A percentile compares a stretch with the other conserved stretches of the same genome.
These are phyloP conservation scores for Neospora caninum DNA, from an alignment of 169 alveolate species.

Conservation along the genomic window DNA sequence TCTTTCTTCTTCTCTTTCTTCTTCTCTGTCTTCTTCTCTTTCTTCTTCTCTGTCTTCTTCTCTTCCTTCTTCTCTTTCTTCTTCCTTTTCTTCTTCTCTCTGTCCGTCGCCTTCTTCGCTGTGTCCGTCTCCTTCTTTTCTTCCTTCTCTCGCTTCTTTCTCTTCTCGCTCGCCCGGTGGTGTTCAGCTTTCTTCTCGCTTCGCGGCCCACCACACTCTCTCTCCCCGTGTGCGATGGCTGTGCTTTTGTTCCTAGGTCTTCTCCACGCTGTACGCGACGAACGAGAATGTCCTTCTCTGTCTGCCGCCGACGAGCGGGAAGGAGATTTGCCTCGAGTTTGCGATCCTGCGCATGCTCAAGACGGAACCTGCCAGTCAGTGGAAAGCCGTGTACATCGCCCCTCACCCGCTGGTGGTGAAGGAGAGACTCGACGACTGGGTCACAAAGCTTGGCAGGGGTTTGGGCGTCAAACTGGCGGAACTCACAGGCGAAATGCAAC, in stretches of 20 bases:
- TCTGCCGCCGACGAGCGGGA: slow-evolving; percentile 93
- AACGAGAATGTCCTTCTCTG: slow-evolving; percentile 91
- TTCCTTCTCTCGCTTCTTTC: not conserved
- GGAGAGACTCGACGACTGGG: slow-evolving; percentile 76
- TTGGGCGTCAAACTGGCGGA: slow-evolving; percentile 68
- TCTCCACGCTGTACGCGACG: slow-evolving; percentile 78
- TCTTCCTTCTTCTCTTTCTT: not conserved
- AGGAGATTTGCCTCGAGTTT: slow-evolving; percentile 87
- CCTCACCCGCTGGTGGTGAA: slow-evolving; percentile 74
- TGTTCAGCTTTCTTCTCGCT: too few species aligned
- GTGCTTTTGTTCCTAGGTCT: slow-evolving; percentile 22
- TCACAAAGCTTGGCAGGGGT: slow-evolving; percentile 73
- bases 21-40: not conserved
- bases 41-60: not conserved
- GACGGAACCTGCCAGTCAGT: slow-evolving; percentile 65
- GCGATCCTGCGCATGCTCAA: slow-evolving; percentile 88
- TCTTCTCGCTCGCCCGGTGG: too few species aligned
- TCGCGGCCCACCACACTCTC: not conserved
- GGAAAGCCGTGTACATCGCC: slow-evolving; percentile 78
- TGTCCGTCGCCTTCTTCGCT: not conserved
- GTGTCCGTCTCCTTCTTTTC: not conserved
- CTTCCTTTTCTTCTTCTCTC: not conserved
- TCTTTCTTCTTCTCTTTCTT: not conserved
- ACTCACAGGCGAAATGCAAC: slow-evolving; percentile 69
- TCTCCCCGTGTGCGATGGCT: not conserved